Conservation (phyloP, 2,329 filamentous ascomycete genomes). For the Mollisiaceae sp. region DNA sequence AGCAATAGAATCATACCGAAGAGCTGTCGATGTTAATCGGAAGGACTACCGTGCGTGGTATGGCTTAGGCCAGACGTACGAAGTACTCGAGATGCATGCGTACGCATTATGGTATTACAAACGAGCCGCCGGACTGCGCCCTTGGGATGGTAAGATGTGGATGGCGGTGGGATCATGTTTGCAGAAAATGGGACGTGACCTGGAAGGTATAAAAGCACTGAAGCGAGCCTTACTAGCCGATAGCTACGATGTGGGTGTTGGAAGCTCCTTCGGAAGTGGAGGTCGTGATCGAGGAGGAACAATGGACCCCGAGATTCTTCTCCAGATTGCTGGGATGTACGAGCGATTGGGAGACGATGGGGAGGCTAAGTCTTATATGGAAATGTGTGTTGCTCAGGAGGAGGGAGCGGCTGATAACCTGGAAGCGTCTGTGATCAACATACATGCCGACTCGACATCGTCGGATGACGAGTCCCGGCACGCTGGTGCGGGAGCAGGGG, state of each 20-base stretch:
- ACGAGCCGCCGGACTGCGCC: conserved; percentile 87
- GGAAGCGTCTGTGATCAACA: conserved; percentile 49
- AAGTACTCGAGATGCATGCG: conserved; percentile 96
- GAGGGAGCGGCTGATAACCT: conserved; percentile 63
- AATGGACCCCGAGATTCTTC: conserved; percentile 87
- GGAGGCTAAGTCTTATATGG: conserved; percentile 93
- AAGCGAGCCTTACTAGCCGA: conserved; percentile 91
- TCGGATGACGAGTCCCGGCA: conserved; percentile 47
- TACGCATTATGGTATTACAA: conserved; percentile 99
- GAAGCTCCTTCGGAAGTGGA: conserved; percentile 47
- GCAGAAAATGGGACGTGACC: conserved; percentile 82
- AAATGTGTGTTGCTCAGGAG: conserved; percentile 91
- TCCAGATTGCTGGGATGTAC: conserved; percentile 89
- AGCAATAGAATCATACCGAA: conserved; percentile 93
- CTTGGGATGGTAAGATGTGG: conserved; percentile 99
- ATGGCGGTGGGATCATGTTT: conserved; percentile 92
- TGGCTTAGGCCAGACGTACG: conserved; percentile 93
- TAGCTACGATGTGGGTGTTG: conserved; percentile 72
- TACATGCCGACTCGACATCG: conserved; percentile 62
- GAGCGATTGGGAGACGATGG: conserved; percentile 78
- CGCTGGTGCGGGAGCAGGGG: conserved; percentile 42
- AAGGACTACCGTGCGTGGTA: conserved; percentile 99
- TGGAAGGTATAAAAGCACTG: conserved; percentile 93
- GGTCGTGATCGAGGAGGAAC: conserved; percentile 55
- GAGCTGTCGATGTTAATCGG: conserved; percentile 93